A percentile compares a stretch with the other conserved stretches of the same genome.
Evolutionary conservation across 2,329 filamentous ascomycete genomes (phyloP).

Genomic region (Trichoderma sp.): DNA sequence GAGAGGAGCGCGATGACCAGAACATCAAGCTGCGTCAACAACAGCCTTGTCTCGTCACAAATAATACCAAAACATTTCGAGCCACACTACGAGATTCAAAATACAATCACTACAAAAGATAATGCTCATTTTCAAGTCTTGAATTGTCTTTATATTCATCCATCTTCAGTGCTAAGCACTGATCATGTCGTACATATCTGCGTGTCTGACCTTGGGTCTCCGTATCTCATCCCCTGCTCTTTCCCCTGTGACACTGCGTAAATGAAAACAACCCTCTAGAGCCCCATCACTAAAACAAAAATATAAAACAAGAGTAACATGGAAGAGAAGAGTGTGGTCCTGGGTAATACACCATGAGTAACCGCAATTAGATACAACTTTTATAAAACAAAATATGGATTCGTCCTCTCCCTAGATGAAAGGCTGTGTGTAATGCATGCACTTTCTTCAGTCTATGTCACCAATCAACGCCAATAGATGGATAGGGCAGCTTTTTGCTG

Average conservation of each 20-base stretch:
- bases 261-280: neutral
- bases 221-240: neutral
- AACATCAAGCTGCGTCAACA: neutral
- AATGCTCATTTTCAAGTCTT: neutral
- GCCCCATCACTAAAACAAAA: neutral
- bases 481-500: neutral
- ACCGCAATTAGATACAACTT: conserved; percentile 15
- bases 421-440: neutral
- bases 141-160: neutral
- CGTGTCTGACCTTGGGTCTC: neutral
- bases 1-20: neutral
- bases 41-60: neutral
- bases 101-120: neutral
- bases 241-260: neutral
- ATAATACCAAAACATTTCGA: neutral
- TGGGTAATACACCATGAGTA: neutral
- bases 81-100: neutral
- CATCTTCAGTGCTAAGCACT: neutral
- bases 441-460: conserved; percentile 7
- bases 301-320: neutral
- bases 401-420: neutral
- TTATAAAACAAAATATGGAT: neutral
- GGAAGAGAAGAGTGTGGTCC: neutral
- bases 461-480: conserved; percentile 19
- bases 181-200: neutral